Evolutionary conservation across 345 rosid genomes (phyloP).

Genomic region (Citrus trifoliata): DNA sequence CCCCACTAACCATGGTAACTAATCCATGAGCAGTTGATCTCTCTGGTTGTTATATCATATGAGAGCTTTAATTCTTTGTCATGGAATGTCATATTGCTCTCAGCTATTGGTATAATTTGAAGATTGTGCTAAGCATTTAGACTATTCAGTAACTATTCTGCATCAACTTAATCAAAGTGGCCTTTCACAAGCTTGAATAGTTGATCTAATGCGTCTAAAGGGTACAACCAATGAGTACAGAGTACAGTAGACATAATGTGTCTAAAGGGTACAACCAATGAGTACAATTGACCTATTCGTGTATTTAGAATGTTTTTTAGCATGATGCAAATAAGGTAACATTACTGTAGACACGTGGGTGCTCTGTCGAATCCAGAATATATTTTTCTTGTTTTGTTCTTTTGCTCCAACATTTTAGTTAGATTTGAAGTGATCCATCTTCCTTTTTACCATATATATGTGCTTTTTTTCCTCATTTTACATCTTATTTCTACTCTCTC

Average conservation of each 20-base stretch:
- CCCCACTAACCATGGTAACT: not conserved
- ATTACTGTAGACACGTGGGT: not conserved
- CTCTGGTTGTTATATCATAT: not conserved
- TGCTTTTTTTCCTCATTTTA: not conserved
- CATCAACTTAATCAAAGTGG: not conserved
- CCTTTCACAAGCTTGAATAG: not conserved
- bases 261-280: not conserved
- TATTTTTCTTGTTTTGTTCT: not conserved
- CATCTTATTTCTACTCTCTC: not conserved
- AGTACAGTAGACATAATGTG: not conserved
- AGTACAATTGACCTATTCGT: not conserved
- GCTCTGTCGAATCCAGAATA: not conserved
- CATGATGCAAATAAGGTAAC: not conserved
- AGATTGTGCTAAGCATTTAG: not conserved
- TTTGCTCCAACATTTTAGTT: not conserved
- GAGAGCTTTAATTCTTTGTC: not conserved
- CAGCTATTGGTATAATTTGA: not conserved
- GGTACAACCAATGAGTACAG: not conserved
- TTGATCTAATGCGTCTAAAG: not conserved
- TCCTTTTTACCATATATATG: not conserved
- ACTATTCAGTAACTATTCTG: not conserved
- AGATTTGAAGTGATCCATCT: not conserved
- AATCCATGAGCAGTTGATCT: not conserved
- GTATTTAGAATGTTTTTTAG: not conserved
- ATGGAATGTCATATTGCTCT: not conserved